Evolutionary conservation across 2,329 filamentous ascomycete genomes (phyloP).

Genomic region (Aureobasidium sp.): DNA sequence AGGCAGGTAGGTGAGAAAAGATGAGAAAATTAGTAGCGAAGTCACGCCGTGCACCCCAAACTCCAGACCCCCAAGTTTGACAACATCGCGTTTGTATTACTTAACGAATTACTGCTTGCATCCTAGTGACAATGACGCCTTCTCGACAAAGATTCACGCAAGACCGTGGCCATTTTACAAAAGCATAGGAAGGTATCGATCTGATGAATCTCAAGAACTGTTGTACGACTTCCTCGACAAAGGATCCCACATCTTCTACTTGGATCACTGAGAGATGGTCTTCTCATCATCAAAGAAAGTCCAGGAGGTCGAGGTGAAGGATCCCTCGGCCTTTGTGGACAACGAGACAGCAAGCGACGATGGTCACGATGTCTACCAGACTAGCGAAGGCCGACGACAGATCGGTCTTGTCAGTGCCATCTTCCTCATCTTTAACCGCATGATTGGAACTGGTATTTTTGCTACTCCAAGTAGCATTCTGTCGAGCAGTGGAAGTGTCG

Average conservation of each 20-base stretch:
- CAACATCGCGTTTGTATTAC: slow-evolving; percentile 1
- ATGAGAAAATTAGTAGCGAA: neutral
- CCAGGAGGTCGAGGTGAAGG: slow-evolving; percentile 2
- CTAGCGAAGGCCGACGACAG: slow-evolving; percentile 23
- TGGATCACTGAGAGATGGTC: neutral
- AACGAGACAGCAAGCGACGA: slow-evolving; percentile 5
- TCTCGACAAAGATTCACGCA: slow-evolving; percentile 5
- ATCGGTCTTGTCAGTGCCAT: slow-evolving; percentile 48
- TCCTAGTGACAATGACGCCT: slow-evolving; percentile 10
- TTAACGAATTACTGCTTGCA: slow-evolving; percentile 9
- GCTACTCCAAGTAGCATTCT: slow-evolving; percentile 54
- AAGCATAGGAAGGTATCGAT: neutral
- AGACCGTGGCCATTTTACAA: slow-evolving; percentile 1
- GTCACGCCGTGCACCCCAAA: neutral
- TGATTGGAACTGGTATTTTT: slow-evolving; percentile 61
- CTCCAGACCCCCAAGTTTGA: neutral
- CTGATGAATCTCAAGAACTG: neutral
- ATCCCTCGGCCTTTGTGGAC: slow-evolving; percentile 2
- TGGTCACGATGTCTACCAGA: slow-evolving; percentile 11
- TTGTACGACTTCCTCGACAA: neutral
- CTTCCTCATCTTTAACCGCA: slow-evolving; percentile 56
- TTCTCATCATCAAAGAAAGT: slow-evolving; percentile 3
- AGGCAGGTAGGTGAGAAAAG: neutral
- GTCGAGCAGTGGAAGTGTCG: slow-evolving; percentile 50
- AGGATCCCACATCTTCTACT: neutral